phyloP scores from a whole-genome alignment of 345 rosid genomes.

The Ailanthus altissimus region DNA sequence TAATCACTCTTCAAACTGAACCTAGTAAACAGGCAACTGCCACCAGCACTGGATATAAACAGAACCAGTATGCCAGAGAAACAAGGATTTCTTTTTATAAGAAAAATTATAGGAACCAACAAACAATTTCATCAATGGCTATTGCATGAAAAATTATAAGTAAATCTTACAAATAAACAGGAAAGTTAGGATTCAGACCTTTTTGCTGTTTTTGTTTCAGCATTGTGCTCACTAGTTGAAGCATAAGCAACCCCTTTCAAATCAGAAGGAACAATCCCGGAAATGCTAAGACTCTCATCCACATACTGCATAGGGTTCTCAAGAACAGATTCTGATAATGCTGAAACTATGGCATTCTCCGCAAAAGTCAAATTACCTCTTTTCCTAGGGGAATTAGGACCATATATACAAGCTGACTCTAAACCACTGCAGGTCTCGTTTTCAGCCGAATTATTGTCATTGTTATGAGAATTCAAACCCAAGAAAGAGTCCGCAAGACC shows the following conservation, averaged over 20 bases:
- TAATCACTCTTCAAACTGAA: neutral
- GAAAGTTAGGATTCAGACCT: constrained; percentile 44
- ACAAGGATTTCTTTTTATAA: neutral
- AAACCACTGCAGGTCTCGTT: constrained; percentile 41
- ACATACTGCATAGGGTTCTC: constrained; percentile 44
- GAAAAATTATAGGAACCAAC: neutral
- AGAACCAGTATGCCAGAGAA: neutral
- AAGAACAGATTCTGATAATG: constrained; percentile 54
- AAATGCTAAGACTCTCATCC: constrained; percentile 43
- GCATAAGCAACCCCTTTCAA: constrained; percentile 31
- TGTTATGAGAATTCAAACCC: constrained; percentile 36
- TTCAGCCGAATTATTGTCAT: constrained; percentile 34
- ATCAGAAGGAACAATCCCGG: constrained; percentile 28
- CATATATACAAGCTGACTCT: constrained; percentile 65
- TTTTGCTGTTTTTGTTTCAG: constrained; percentile 45
- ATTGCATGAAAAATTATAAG: neutral
- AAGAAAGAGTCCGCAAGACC: constrained; percentile 44
- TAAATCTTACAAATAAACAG: constrained; percentile 9
- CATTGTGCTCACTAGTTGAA: constrained; percentile 34
- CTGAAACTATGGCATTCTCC: constrained; percentile 58
- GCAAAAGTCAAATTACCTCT: constrained; percentile 47
- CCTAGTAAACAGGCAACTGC: neutral
- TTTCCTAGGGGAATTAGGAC: constrained; percentile 80
- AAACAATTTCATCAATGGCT: neutral
- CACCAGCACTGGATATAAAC: neutral